Percentiles rank a stretch among this genome's conserved stretches.
Evolutionary conservation across 805 yeast genomes (phyloP).

Genomic region (Cyberlindnera euphorbiiphila): DNA sequence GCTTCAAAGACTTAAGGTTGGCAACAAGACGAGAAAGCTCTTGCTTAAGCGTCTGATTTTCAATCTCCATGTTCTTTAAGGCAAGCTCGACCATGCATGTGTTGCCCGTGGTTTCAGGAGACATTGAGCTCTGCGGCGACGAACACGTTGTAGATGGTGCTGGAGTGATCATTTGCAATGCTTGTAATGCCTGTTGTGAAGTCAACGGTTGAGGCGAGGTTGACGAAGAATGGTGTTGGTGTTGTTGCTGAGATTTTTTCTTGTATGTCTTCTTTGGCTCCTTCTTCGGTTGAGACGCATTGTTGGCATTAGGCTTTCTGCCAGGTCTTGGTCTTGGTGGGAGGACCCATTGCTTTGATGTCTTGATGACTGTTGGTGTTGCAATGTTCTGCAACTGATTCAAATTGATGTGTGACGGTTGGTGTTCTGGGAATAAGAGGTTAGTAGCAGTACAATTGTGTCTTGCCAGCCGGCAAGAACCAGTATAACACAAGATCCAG

Average conservation of each 20-base stretch:
- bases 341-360: slow-evolving; percentile 77
- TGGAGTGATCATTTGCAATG: slow-evolving; percentile 12
- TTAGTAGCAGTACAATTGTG: too few relatives aligned
- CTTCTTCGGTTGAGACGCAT: slow-evolving; percentile 61
- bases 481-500: too few relatives aligned
- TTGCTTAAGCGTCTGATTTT: slow-evolving; percentile 39
- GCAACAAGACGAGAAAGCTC: slow-evolving; percentile 43
- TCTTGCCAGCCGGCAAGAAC: not conserved
- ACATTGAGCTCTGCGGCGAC: slow-evolving; percentile 16
- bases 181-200: slow-evolving; percentile 2
- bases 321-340: slow-evolving; percentile 84
- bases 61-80: slow-evolving; percentile 40
- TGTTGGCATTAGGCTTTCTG: slow-evolving; percentile 59
- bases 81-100: slow-evolving; percentile 31
- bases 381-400: slow-evolving; percentile 15
- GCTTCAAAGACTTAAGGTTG: slow-evolving; percentile 35
- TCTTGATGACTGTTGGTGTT: slow-evolving; percentile 36
- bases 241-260: slow-evolving; percentile 13
- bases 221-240: slow-evolving; percentile 1
- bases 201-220: slow-evolving; percentile 8
- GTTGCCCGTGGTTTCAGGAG: slow-evolving; percentile 21
- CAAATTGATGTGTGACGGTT: slow-evolving; percentile 8
- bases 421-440: not conserved
- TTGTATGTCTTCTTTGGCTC: slow-evolving; percentile 18
- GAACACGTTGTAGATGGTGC: slow-evolving; percentile 9